phyloP scores from a whole-genome alignment of 2,329 filamentous ascomycete species.

The Colletotrichum theobromicola region DNA sequence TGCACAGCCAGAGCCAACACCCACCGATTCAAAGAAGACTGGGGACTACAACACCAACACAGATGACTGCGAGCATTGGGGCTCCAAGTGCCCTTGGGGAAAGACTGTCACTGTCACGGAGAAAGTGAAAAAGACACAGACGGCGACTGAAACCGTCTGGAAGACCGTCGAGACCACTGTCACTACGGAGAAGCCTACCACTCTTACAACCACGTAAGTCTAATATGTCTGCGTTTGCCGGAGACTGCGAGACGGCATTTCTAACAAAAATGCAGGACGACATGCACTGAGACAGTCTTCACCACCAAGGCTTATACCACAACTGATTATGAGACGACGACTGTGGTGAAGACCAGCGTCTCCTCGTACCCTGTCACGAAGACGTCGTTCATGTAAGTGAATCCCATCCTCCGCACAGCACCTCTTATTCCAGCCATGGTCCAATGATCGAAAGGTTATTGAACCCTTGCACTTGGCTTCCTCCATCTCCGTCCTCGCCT shows the following conservation, averaged over 20 bases:
- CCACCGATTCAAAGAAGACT: neutral
- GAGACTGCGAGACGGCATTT: neutral
- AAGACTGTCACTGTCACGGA: slow-evolving; percentile 8
- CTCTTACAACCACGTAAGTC: neutral
- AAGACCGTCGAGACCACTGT: neutral
- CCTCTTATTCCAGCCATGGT: too few species aligned
- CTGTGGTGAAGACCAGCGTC: neutral
- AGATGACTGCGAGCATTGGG: slow-evolving; percentile 13
- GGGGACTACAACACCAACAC: slow-evolving; percentile 5
- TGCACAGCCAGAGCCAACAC: neutral
- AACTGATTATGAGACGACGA: slow-evolving; percentile 13
- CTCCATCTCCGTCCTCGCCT: too few species aligned
- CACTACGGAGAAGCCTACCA: neutral
- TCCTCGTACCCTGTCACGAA: slow-evolving; percentile 23
- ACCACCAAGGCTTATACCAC: slow-evolving; percentile 13
- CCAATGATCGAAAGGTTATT: too few species aligned
- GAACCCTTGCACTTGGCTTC: too few species aligned
- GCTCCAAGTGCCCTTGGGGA: slow-evolving; percentile 14
- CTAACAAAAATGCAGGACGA: neutral
- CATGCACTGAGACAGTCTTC: slow-evolving; percentile 9
- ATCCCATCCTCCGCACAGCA: too few species aligned
- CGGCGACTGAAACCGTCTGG: slow-evolving; percentile 14
- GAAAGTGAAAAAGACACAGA: neutral
- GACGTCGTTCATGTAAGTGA: slow-evolving; percentile 12
- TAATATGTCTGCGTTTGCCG: neutral